Evolutionary conservation across 2,329 filamentous ascomycete genomes (phyloP).

Genomic region (Fusarium sp.): DNA sequence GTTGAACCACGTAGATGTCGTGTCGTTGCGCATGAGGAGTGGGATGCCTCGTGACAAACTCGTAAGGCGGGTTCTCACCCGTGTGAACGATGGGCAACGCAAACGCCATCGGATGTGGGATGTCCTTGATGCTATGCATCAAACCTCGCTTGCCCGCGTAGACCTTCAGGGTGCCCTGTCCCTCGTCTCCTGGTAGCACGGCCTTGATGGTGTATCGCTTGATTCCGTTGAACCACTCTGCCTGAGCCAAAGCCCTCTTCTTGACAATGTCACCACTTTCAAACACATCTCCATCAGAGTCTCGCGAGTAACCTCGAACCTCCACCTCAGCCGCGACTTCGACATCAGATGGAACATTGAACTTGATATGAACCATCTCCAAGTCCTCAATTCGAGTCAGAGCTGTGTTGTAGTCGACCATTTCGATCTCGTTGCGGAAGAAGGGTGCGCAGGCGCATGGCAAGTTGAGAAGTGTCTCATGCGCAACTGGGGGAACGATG

Average conservation of each 20-base stretch:
- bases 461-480: constrained; percentile 86
- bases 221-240: constrained; percentile 87
- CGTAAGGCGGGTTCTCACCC: constrained; percentile 93
- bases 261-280: constrained; percentile 89
- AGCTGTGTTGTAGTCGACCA: constrained; percentile 93
- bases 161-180: constrained; percentile 86
- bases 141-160: constrained; percentile 95
- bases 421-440: constrained; percentile 83
- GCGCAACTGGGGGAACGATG: constrained; percentile 86
- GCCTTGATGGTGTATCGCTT: constrained; percentile 97
- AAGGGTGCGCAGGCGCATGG: constrained; percentile 88
- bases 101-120: constrained; percentile 90
- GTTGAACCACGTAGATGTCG: constrained; percentile 96
- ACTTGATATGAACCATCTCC: constrained; percentile 90
- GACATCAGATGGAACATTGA: constrained; percentile 88
- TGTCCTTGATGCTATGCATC: constrained; percentile 98
- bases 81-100: constrained; percentile 90
- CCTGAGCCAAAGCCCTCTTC: constrained; percentile 89
- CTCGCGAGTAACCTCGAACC: constrained; percentile 80
- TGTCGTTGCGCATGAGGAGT: constrained; percentile 98
- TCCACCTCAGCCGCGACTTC: constrained; percentile 95
- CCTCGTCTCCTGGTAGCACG: constrained; percentile 90
- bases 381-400: constrained; percentile 87
- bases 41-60: constrained; percentile 92
- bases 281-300: constrained; percentile 91